phyloP scores from a whole-genome alignment of 768 basidiomycete genomes.

The Fistulinella prunicolor region DNA sequence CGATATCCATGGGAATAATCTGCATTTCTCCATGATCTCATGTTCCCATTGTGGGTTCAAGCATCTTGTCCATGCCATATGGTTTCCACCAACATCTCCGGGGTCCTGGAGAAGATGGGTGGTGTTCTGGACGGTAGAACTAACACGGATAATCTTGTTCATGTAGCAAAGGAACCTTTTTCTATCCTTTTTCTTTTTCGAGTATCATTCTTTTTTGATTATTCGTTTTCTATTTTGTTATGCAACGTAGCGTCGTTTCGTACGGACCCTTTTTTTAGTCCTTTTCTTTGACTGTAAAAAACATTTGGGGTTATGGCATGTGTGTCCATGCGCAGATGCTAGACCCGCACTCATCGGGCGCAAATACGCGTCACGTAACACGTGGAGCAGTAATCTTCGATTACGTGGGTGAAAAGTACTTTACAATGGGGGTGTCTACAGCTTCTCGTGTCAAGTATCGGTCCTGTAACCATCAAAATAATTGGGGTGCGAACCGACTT shows the following conservation, averaged over 20 bases:
- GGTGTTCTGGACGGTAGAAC: constrained; percentile 21
- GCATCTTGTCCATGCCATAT: constrained; percentile 3
- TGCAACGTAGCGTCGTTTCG: constrained; percentile 17
- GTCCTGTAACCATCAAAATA: no score
- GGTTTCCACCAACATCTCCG: constrained; percentile 3
- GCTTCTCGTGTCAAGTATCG: no score
- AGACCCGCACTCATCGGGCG: no score
- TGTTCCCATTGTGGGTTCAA: constrained; percentile 14
- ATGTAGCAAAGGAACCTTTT: constrained; percentile 21
- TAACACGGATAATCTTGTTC: constrained; percentile 27
- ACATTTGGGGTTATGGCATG: constrained; percentile 1
- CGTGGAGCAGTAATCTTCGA: no score
- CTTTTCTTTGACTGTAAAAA: constrained; percentile 3
- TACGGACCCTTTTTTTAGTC: constrained; percentile 26
- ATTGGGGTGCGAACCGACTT: no score
- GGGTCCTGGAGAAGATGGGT: constrained; percentile 2
- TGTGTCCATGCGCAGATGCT: constrained; percentile 1
- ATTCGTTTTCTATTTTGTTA: constrained; percentile 34
- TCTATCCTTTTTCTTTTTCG: not conserved
- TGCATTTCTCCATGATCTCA: constrained; percentile 23
- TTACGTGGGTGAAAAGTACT: no score
- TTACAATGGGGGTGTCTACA: no score
- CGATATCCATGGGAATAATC: constrained; percentile 24
- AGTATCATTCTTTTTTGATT: constrained; percentile 17
- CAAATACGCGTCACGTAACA: no score